Percentiles rank a stretch among this genome's conserved stretches.
Evolutionary conservation across 352 stramenopile genomes (phyloP).

Genomic region (Phytopythium aichiense): DNA sequence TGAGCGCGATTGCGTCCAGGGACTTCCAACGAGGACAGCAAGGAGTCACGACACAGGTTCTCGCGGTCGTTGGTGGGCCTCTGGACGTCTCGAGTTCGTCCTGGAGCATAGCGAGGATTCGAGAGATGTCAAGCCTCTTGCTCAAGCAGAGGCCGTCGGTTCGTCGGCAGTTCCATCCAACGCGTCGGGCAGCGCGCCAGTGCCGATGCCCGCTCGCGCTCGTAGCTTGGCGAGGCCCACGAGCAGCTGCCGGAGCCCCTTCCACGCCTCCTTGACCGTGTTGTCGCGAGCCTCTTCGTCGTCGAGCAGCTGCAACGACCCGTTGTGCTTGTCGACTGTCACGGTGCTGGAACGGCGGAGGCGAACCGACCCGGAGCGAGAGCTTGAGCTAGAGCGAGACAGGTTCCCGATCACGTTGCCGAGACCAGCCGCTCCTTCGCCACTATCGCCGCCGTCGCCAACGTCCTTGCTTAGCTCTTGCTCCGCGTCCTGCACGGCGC

Average conservation of each 20-base stretch:
- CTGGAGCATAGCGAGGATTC: no score
- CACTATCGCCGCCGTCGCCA: neutral
- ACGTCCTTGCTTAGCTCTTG: neutral
- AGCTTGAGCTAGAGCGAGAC: no score
- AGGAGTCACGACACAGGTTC: no score
- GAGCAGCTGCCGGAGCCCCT: constrained; percentile 68
- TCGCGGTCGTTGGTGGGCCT: no score
- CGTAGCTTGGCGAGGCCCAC: constrained; percentile 56
- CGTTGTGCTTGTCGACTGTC: constrained; percentile 11
- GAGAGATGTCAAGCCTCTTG: no score
- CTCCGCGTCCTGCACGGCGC: neutral
- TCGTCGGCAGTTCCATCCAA: constrained; percentile 19
- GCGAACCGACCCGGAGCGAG: neutral
- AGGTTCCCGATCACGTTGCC: neutral
- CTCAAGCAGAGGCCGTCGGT: neutral
- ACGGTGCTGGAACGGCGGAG: constrained; percentile 18
- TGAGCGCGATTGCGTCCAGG: no score
- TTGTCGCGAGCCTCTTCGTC: constrained; percentile 27
- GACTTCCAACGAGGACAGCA: no score
- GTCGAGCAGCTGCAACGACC: constrained; percentile 26
- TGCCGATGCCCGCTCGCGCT: constrained; percentile 36
- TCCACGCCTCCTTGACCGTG: constrained; percentile 69
- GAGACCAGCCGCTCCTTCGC: neutral
- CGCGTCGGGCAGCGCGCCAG: constrained; percentile 58
- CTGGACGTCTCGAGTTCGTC: no score